Conservation (phyloP, 371 early-diverging fungal species). For the Rhizopus arrhizus region DNA sequence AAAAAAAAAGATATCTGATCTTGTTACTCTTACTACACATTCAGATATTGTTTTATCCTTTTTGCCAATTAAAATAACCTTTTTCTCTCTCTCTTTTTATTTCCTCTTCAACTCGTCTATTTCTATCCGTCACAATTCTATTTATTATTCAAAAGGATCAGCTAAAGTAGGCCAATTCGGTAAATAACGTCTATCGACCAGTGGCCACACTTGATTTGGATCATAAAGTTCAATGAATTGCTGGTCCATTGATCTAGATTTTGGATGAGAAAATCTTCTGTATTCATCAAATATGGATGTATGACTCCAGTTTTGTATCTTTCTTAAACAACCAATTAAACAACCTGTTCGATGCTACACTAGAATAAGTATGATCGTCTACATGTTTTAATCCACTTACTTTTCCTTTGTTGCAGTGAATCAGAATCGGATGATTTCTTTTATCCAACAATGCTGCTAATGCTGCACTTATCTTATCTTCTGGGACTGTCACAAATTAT, state of each 20-base stretch:
- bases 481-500: constrained; percentile 68
- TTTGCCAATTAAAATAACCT: no score
- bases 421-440: constrained; percentile 90
- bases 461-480: constrained; percentile 87
- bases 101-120: no score
- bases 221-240: constrained; percentile 97
- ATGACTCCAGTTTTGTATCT: constrained; percentile 91
- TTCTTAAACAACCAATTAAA: constrained; percentile 91
- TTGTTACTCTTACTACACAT: no score
- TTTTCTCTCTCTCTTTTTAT: no score
- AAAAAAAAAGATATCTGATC: no score
- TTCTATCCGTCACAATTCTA: no score
- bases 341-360: constrained; percentile 92
- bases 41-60: no score
- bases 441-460: constrained; percentile 80
- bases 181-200: constrained; percentile 63
- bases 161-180: constrained; percentile 81
- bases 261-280: constrained; percentile 90
- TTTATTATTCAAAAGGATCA: constrained; percentile 23
- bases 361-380: neutral
- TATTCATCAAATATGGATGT: constrained; percentile 97
- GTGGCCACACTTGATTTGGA: constrained; percentile 74
- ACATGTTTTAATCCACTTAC: constrained; percentile 33
- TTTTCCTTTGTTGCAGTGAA: constrained; percentile 98
- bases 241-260: constrained; percentile 94